Base-by-base conservation (phyloP, 1,139 yeast species). In the Meyerozyma smithsonii region DNA sequence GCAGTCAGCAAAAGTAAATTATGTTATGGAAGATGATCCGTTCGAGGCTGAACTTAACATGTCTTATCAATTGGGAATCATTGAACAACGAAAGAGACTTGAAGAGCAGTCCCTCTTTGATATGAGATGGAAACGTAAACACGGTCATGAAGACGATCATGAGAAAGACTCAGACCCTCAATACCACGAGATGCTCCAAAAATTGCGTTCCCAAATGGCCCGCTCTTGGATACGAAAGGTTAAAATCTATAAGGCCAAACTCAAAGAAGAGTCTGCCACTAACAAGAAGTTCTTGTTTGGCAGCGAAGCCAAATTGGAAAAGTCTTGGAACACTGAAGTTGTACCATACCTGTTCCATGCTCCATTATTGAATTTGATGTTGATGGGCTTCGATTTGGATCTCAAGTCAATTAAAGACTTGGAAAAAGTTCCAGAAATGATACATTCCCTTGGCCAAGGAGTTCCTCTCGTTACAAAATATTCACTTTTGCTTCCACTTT, bases 381-480 rank as follows among this genome's bases (percentile, higher is more conserved):
- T 87, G 58, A 77, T 76, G 36, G 72, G 76, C 19, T 58, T 85
- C n/a, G 78, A 77, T 40, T 58, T 87, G 41, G 61, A 64, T 4
- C 39, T 89, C 2, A 60, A 66, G 4, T 64, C 70, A 17, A 88
- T 96, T 0, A 57, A 69, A 2, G 75, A 75, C 1, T 49, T 74
- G 4, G 68, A 66, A 2, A 64, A 74, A 4, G 58, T 86, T 14
- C 74, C 86, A 0, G 64, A 79, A 20, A 89, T 81, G 54, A 58
- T 90, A 24, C 62, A 81, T 53, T 74, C 79, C 15, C 69, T 84
- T 14, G 97, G 97, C 4, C 90, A 88, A 56, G 95, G 95, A 0
- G 74, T 84, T 19, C 97, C 97, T 0, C 55, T 59, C 40, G 84
- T 82, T 46, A 78, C 90, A 0, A 56, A 66, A 39, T 90, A 81